phyloP scores from a whole-genome alignment of 352 stramenopile species.

The Bremia lactucae region DNA sequence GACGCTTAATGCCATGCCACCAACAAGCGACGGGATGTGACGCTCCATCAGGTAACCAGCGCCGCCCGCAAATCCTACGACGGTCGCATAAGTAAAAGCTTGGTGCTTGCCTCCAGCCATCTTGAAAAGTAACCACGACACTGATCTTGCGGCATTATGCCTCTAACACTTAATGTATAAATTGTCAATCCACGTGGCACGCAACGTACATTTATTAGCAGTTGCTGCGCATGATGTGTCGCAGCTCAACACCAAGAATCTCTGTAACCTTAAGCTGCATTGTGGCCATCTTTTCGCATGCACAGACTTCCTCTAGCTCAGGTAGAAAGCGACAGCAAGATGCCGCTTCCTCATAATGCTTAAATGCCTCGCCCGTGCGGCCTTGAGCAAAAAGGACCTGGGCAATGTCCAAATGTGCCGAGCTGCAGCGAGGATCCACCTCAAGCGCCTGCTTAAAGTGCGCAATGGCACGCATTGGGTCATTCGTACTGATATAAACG shows the following conservation, averaged over 20 bases:
- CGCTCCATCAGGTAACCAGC: conserved; percentile 50
- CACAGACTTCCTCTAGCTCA: conserved; percentile 74
- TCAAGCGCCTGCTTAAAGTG: conserved; percentile 73
- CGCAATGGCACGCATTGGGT: conserved; percentile 65
- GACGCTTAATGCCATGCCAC: conserved; percentile 45
- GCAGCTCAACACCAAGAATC: conserved; percentile 75
- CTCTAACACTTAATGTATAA: conserved; percentile 3
- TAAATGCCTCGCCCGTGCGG: conserved; percentile 52
- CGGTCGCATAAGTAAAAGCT: conserved; percentile 60
- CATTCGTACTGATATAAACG: conserved; percentile 77
- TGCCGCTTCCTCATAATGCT: conserved; percentile 60
- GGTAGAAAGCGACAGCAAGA: conserved; percentile 73
- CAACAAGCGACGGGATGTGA: conserved; percentile 55
- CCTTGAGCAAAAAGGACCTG: conserved; percentile 81
- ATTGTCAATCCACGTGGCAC: not conserved
- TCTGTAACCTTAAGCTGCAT: conserved; percentile 81
- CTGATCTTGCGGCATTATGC: not conserved
- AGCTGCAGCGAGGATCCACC: conserved; percentile 69
- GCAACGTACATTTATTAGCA: conserved; percentile 1
- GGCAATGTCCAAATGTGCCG: conserved; percentile 74
- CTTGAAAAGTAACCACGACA: not conserved
- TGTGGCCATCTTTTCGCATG: conserved; percentile 64
- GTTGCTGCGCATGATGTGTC: conserved; percentile 78
- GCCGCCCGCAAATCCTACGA: conserved; percentile 51
- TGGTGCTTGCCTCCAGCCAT: conserved; percentile 41